A percentile compares a stretch with the other conserved stretches of the same genome.
phyloP scores from a whole-genome alignment of 2,329 filamentous ascomycete genomes.

The Geoglossum cookeanum region DNA sequence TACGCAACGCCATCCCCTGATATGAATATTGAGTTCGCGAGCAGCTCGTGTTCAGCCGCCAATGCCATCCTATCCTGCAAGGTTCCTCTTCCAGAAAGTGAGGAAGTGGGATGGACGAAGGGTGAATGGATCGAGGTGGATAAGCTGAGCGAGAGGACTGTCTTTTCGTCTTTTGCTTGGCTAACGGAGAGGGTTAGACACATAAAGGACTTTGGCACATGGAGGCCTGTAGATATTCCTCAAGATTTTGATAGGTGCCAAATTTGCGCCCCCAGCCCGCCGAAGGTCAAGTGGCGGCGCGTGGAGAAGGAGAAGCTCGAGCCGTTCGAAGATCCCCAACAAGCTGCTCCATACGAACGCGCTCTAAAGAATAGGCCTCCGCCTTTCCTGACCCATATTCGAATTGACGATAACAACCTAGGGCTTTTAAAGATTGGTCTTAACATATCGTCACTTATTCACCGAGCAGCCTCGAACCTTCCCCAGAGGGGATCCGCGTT shows the following conservation, averaged over 20 bases:
- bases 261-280: constrained; percentile 21
- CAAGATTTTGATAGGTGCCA: constrained; percentile 8
- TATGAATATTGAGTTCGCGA: neutral
- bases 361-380: constrained; percentile 28
- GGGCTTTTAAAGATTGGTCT: constrained; percentile 23
- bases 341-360: constrained; percentile 31
- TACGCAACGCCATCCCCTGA: neutral
- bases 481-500: constrained; percentile 6
- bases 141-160: constrained; percentile 12
- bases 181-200: constrained; percentile 14
- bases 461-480: constrained; percentile 23
- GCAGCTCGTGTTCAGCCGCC: constrained; percentile 1
- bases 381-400: constrained; percentile 23
- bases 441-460: constrained; percentile 24
- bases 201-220: constrained; percentile 8
- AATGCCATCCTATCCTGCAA: constrained; percentile 4
- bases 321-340: constrained; percentile 31
- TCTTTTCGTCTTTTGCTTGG: constrained; percentile 17
- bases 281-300: constrained; percentile 20
- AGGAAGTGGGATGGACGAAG: constrained; percentile 4
- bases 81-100: constrained; percentile 1
- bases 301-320: constrained; percentile 17
- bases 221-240: constrained; percentile 11
- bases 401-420: constrained; percentile 14
- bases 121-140: constrained; percentile 13